Conservation (phyloP, 2,329 filamentous ascomycete species). For the Ascochyta pisi region DNA sequence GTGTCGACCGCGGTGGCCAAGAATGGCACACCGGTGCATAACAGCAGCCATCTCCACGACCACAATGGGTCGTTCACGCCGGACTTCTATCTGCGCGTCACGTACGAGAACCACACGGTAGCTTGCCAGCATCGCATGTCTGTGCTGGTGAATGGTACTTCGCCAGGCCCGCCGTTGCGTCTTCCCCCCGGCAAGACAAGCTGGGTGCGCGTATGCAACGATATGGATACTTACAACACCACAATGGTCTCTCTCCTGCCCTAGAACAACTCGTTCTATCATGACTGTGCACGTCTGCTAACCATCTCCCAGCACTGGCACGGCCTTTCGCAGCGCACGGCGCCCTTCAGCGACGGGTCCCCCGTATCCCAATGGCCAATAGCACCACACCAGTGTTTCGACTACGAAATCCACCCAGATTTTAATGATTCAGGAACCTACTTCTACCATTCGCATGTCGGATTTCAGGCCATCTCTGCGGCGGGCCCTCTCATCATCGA, state of each 20-base stretch:
- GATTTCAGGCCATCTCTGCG: slow-evolving; percentile 66
- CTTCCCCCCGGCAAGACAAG: slow-evolving; percentile 55
- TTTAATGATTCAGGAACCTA: slow-evolving; percentile 66
- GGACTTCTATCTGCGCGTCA: slow-evolving; percentile 57
- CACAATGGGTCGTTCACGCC: slow-evolving; percentile 46
- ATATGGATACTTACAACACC: slow-evolving; percentile 60
- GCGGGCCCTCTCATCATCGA: slow-evolving; percentile 66
- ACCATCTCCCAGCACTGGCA: slow-evolving; percentile 66
- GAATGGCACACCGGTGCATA: not conserved
- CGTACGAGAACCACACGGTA: slow-evolving; percentile 51
- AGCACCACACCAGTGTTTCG: slow-evolving; percentile 66
- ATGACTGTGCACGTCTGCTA: not conserved
- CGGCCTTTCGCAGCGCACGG: slow-evolving; percentile 65
- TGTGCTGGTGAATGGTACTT: slow-evolving; percentile 61
- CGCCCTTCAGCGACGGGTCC: slow-evolving; percentile 70
- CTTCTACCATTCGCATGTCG: slow-evolving; percentile 73
- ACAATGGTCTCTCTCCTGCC: slow-evolving; percentile 56
- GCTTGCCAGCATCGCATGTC: slow-evolving; percentile 57
- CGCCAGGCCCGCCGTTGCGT: slow-evolving; percentile 59
- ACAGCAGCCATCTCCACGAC: not conserved
- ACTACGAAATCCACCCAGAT: slow-evolving; percentile 67
- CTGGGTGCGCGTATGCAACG: slow-evolving; percentile 67
- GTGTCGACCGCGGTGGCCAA: not conserved
- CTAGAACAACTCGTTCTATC: too few species aligned
- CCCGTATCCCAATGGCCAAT: slow-evolving; percentile 73